Base-by-base conservation (phyloP, 1,284 basidiomycete genomes). In the Sanghuangporus baumii region DNA sequence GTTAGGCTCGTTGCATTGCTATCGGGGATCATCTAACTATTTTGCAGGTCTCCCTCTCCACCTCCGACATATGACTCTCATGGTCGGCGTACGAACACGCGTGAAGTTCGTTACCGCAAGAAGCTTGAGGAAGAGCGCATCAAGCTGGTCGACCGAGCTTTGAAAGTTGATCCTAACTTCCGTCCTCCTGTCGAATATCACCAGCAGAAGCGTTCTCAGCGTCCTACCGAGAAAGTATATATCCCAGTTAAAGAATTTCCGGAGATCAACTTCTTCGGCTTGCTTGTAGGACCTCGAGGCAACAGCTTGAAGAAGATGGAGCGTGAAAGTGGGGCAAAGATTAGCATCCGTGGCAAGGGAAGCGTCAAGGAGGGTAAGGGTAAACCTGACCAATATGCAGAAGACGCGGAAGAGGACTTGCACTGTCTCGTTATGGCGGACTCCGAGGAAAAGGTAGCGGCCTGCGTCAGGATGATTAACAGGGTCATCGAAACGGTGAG, bases 221-320 rank as follows among this genome's bases (percentile, higher is more conserved):
- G 94, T 57, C 94, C 95, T 14, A 91, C 90, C 55, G 97, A 99
- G 66, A 99, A 99, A 77, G 96, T 99, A 63, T 99, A 98, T 74
- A 96, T 99, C 66, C 97, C 97, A 34, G 94, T 98, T 71, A 98
- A 99, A 74, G 97, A 99, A 77, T 99, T 99, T 72, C 97, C 97
- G 4, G 96, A 99, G 77, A 99, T 99, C 81, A 99, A 99, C 76
- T 99, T 99, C 77, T 99, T 99, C 71, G 97, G 97, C 70, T 81
- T 99, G 65, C 86, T 99, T 64, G 96, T 99, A 66, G 97, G 97
- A 47, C 97, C 97, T 70, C 91, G 97, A 71, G 97, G 97, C 55
- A 99, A 99, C 75, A 96, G 94, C 77, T 79, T 99, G 80, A 99
- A 99, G 83, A 96, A 94, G 76, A 99, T 99, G 97, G 97, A 99